Percentiles rank a stretch among this genome's conserved stretches.
phyloP scores from a whole-genome alignment of 1,139 yeast species.

The Kluyveromyces sp. region DNA sequence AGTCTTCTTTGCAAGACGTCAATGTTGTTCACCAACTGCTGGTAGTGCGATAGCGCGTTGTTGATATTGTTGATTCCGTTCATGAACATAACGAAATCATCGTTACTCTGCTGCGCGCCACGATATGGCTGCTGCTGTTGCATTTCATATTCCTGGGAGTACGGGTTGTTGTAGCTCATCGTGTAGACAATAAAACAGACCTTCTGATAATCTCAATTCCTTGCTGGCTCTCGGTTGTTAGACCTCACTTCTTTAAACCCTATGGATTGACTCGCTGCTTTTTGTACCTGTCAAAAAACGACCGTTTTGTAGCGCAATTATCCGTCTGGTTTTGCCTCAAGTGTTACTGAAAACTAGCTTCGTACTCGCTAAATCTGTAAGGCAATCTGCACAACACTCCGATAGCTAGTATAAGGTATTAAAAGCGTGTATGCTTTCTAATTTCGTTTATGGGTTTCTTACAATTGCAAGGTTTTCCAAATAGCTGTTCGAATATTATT shows the following conservation, averaged over 20 bases:
- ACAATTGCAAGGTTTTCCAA: not conserved
- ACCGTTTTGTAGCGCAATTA: not conserved
- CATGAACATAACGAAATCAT: slow-evolving; percentile 73
- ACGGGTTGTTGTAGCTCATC: slow-evolving; percentile 18
- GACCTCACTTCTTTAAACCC: not conserved
- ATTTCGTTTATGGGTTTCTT: not conserved
- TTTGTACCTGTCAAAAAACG: slow-evolving; percentile 2
- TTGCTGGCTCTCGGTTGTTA: not conserved
- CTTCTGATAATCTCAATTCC: not conserved
- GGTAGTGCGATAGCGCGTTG: slow-evolving; percentile 73
- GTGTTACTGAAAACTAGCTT: not conserved
- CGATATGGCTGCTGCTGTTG: slow-evolving; percentile 7
- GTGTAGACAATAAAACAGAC: not conserved
- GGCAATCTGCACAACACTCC: too few relatives aligned
- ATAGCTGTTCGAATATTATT: not conserved
- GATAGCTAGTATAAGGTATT: too few relatives aligned
- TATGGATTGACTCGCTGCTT: not conserved
- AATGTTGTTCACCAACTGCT: slow-evolving; percentile 67
- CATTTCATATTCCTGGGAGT: slow-evolving; percentile 15
- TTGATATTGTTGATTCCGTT: slow-evolving; percentile 77
- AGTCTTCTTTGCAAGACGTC: slow-evolving; percentile 77
- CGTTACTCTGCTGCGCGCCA: slow-evolving; percentile 17
- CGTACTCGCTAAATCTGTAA: too few relatives aligned
- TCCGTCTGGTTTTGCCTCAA: not conserved
- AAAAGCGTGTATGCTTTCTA: too few relatives aligned